A percentile compares a stretch with the other conserved stretches of the same genome.
Conservation (phyloP, 1,139 yeast genomes). For the Blastobotrys arbuscula region DNA sequence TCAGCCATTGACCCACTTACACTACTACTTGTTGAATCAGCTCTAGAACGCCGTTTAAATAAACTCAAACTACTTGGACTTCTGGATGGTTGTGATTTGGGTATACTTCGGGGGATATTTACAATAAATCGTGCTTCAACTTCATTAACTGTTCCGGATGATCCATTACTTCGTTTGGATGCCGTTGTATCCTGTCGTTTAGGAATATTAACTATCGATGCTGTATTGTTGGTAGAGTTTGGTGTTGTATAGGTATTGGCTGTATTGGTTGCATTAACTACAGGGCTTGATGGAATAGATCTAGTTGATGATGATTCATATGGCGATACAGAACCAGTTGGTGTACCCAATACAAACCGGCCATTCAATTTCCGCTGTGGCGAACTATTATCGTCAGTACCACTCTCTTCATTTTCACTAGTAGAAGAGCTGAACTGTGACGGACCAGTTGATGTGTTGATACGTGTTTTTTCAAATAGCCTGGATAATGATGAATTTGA, state of each 20-base stretch:
- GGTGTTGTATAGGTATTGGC: conserved; percentile 4
- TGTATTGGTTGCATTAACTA: background rate
- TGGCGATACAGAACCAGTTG: conserved; percentile 11
- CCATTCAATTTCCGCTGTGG: conserved; percentile 4
- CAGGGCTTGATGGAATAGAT: conserved; percentile 9
- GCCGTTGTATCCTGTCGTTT: conserved; percentile 7
- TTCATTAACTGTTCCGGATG: conserved; percentile 8
- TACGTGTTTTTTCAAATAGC: conserved; percentile 10
- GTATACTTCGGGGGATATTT: conserved; percentile 21
- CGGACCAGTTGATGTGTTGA: background rate
- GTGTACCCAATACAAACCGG: conserved; percentile 12
- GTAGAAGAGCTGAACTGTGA: background rate
- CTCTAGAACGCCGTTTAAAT: conserved; percentile 21
- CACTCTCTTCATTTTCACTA: background rate
- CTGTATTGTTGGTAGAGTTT: conserved; percentile 1
- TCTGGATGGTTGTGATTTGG: conserved; percentile 18
- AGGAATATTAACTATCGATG: conserved; percentile 5
- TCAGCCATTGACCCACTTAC: conserved; percentile 28
- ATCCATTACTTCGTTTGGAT: conserved; percentile 1
- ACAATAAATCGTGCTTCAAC: conserved; percentile 26
- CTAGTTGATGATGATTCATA: conserved; percentile 6
- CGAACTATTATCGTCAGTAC: conserved; percentile 5
- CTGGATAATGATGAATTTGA: conserved; percentile 16
- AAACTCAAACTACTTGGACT: conserved; percentile 27
- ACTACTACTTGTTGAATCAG: conserved; percentile 21